Evolutionary conservation across 306 rosid genomes (phyloP).

Genomic region (Arachis hypogaea): DNA sequence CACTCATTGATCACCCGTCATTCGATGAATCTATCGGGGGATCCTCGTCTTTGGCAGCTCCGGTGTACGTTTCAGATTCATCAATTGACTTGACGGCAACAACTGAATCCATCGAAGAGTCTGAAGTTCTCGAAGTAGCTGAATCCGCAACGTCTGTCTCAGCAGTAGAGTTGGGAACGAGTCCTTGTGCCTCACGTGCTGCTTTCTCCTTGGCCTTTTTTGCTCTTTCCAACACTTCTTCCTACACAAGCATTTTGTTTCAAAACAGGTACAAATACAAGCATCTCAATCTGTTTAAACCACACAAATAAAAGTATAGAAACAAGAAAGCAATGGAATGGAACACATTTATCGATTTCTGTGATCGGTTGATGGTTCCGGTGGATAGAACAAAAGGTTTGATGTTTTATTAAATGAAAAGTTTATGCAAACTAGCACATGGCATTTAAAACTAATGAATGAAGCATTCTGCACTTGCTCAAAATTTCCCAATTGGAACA

Average conservation of each 20-base stretch:
- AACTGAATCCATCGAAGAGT: slow-evolving; percentile 33
- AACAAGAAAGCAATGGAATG: not conserved
- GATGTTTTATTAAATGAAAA: not conserved
- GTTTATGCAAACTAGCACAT: not conserved
- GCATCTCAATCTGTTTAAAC: not conserved
- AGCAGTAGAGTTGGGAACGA: slow-evolving; percentile 39
- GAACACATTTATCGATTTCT: slow-evolving; percentile 9
- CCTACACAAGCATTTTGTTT: slow-evolving; percentile 52
- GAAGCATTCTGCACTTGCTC: not conserved
- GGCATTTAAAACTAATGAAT: slow-evolving; percentile 14
- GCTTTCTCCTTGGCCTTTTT: slow-evolving; percentile 85
- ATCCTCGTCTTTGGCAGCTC: slow-evolving; percentile 8
- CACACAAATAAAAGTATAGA: not conserved
- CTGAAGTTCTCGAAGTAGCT: slow-evolving; percentile 35
- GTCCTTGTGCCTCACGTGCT: slow-evolving; percentile 69
- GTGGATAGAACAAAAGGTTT: not conserved
- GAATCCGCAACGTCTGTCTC: slow-evolving; percentile 29
- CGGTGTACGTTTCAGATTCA: slow-evolving; percentile 32
- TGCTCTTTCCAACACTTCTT: slow-evolving; percentile 84
- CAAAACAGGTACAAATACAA: slow-evolving; percentile 2
- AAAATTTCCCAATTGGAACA: slow-evolving; percentile 13
- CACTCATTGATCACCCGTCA: slow-evolving; percentile 27
- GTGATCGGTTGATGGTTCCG: not conserved
- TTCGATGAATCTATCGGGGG: slow-evolving; percentile 36
- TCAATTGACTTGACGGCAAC: slow-evolving; percentile 35